Percentiles rank a stretch among this genome's conserved stretches.
These are phyloP conservation scores for Psophocarpus tetragonolobus DNA, from an alignment of 306 rosid species.

Conservation along the genomic window DNA sequence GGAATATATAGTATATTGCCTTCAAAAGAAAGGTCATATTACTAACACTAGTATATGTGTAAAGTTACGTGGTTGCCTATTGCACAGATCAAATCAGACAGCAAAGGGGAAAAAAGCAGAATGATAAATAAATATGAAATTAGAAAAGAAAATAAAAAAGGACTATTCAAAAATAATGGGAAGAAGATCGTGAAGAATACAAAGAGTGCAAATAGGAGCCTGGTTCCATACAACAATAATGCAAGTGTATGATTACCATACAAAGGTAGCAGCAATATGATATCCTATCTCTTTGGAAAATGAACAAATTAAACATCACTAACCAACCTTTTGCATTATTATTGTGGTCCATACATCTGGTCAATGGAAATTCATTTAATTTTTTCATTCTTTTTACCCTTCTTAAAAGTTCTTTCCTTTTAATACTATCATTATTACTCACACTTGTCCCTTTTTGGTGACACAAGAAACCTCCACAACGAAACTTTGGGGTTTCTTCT, in stretches of 20 bases:
- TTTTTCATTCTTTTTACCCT: background rate
- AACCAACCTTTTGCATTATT: background rate
- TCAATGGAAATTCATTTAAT: background rate
- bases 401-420: background rate
- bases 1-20: no score
- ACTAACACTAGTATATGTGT: background rate
- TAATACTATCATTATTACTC: background rate
- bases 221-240: background rate
- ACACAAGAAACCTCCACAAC: background rate
- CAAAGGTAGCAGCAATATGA: background rate
- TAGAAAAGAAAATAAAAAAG: background rate
- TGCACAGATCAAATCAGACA: background rate
- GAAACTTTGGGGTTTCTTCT: background rate
- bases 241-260: background rate
- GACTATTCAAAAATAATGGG: background rate
- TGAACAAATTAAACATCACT: background rate
- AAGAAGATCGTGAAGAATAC: background rate
- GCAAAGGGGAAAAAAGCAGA: background rate
- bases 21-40: no score
- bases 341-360: constrained; percentile 5
- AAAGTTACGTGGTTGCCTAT: background rate
- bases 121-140: background rate
- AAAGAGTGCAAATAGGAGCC: background rate
- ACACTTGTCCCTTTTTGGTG: background rate
- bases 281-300: background rate